A percentile compares a stretch with the other conserved stretches of the same genome.
Conservation (phyloP, 1,284 basidiomycete genomes). For the Tilletia setariae region DNA sequence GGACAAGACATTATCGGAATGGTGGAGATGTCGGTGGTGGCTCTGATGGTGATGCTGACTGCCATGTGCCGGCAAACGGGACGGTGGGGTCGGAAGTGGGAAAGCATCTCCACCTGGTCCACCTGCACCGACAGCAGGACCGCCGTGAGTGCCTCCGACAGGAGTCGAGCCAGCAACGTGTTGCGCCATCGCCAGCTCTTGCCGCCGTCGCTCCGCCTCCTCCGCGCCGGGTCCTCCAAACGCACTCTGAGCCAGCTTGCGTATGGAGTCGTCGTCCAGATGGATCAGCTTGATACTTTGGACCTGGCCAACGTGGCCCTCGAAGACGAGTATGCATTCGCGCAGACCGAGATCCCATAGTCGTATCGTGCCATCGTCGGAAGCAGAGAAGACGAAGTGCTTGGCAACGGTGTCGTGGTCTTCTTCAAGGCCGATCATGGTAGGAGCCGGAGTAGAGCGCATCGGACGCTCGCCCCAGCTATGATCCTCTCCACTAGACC, state of each 20-base stretch:
- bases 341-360: conserved; percentile 86
- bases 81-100: background rate
- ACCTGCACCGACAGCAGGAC: conserved; percentile 21
- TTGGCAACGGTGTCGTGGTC: conserved; percentile 29
- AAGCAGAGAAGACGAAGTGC: conserved; percentile 77
- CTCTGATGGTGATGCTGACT: background rate
- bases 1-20: background rate
- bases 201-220: conserved; percentile 7
- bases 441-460: conserved; percentile 1
- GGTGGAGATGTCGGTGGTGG: background rate
- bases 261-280: conserved; percentile 47
- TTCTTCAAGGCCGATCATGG: conserved; percentile 57
- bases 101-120: conserved; percentile 8
- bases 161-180: background rate
- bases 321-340: conserved; percentile 77
- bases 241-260: conserved; percentile 39
- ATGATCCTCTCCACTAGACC: too few relatives aligned
- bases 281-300: conserved; percentile 81
- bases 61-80: background rate
- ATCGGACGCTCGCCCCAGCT: conserved; percentile 7
- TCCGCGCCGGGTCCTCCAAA: conserved; percentile 45
- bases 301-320: conserved; percentile 89
- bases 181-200: conserved; percentile 3
- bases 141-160: too few relatives aligned
- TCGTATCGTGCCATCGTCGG: conserved; percentile 87